Conservation (phyloP, 176 grass and related monocot genomes). For the Hyparrhenia diplandra region DNA sequence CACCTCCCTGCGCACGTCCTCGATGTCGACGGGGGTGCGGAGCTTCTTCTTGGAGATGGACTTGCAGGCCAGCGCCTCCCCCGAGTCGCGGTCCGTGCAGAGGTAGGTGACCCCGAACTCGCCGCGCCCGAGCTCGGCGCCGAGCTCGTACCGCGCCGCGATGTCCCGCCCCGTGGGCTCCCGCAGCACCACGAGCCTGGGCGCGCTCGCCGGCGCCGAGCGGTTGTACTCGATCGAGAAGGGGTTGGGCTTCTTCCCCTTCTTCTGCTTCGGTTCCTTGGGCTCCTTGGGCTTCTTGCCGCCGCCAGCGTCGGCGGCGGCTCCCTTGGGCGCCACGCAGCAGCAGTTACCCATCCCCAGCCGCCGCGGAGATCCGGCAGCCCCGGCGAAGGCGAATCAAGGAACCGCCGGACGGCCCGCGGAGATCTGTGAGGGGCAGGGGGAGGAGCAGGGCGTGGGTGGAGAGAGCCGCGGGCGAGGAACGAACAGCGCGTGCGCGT, state of each 20-base stretch:
- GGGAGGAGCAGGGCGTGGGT: neutral
- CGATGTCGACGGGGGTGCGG: constrained; percentile 68
- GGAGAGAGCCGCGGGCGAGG: neutral
- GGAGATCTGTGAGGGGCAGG: constrained; percentile 22
- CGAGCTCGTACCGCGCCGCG: constrained; percentile 64
- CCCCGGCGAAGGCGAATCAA: constrained; percentile 17
- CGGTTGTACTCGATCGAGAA: constrained; percentile 91
- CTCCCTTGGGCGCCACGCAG: constrained; percentile 39
- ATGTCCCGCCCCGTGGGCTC: constrained; percentile 62
- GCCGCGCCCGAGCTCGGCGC: constrained; percentile 72
- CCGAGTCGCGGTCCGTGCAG: constrained; percentile 55
- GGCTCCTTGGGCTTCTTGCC: constrained; percentile 26
- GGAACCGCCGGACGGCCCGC: neutral
- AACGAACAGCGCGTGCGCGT: constrained; percentile 34
- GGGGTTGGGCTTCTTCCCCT: constrained; percentile 72
- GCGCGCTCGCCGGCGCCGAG: neutral
- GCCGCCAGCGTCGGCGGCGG: neutral
- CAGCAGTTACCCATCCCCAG: constrained; percentile 80
- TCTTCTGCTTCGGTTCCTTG: constrained; percentile 51
- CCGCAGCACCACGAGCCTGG: constrained; percentile 45
- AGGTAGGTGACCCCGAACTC: constrained; percentile 95
- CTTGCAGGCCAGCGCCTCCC: constrained; percentile 64
- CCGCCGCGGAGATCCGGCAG: neutral
- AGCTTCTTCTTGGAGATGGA: constrained; percentile 97
- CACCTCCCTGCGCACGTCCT: constrained; percentile 82